These are phyloP conservation scores for Fusarium pininemorale DNA, from an alignment of 2,329 filamentous ascomycete species.

Conservation along the genomic window DNA sequence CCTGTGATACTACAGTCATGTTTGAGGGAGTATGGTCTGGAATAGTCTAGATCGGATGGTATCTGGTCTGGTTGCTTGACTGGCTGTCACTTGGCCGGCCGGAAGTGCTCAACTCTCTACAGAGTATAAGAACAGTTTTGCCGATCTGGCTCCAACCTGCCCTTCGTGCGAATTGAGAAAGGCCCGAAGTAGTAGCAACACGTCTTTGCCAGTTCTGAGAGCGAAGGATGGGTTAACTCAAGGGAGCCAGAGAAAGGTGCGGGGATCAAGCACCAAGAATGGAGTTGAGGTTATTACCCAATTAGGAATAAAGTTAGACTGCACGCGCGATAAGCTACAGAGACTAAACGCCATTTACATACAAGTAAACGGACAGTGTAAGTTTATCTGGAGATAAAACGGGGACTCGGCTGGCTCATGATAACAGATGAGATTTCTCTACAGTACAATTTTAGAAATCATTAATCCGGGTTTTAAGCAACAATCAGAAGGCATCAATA, in stretches of 20 bases:
- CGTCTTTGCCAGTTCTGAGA: neutral
- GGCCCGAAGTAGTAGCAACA: neutral
- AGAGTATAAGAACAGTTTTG: neutral
- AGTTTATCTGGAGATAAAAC: neutral
- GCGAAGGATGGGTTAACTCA: neutral
- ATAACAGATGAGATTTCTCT: neutral
- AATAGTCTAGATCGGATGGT: neutral
- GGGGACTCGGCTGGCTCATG: neutral
- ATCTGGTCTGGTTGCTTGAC: neutral
- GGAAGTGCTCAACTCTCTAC: too few species aligned
- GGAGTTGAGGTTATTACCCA: neutral
- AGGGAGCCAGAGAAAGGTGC: neutral
- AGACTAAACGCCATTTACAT: neutral
- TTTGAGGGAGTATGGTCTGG: accelerated
- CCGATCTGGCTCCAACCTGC: neutral
- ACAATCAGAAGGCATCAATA: too few species aligned
- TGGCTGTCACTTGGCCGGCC: neutral
- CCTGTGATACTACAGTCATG: neutral
- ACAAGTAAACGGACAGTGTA: neutral
- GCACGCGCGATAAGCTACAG: neutral
- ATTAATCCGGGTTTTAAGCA: neutral
- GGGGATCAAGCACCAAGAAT: neutral
- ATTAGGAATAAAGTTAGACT: neutral
- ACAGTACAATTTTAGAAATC: neutral
- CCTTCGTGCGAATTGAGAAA: neutral